Conservation (phyloP, 345 rosid species). For the Eucalyptus curtisii region DNA sequence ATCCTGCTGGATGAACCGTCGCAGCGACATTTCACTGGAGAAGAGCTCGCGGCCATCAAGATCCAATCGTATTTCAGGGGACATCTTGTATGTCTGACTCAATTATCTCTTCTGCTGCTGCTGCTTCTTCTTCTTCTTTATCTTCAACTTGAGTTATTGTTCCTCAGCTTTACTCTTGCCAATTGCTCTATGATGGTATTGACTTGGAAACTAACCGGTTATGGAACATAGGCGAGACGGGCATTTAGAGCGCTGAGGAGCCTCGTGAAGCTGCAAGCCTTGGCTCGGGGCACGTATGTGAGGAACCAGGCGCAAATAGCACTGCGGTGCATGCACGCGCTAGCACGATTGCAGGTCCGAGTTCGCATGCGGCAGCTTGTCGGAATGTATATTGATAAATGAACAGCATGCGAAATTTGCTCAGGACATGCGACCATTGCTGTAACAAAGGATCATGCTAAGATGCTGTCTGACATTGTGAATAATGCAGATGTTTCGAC, state of each 20-base stretch:
- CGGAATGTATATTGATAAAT: background rate
- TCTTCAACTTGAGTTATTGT: background rate
- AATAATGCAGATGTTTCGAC: background rate
- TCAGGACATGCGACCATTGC: background rate
- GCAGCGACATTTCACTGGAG: background rate
- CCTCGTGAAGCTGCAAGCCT: constrained; percentile 75
- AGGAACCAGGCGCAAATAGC: constrained; percentile 61
- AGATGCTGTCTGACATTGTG: background rate
- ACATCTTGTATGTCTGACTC: constrained; percentile 43
- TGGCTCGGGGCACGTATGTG: constrained; percentile 53
- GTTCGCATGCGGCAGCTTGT: constrained; percentile 68
- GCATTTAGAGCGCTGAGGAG: constrained; percentile 72
- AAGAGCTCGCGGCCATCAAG: constrained; percentile 50
- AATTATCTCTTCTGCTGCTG: background rate
- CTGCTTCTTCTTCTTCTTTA: background rate
- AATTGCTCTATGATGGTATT: background rate
- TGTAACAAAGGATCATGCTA: background rate
- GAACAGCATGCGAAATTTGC: background rate
- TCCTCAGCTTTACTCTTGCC: background rate
- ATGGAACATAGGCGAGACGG: constrained; percentile 38
- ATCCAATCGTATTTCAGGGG: constrained; percentile 82
- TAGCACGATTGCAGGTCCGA: constrained; percentile 67
- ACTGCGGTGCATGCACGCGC: constrained; percentile 67
- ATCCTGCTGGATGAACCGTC: background rate
- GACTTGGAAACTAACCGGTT: background rate